Evolutionary conservation across 2,329 filamentous ascomycete genomes (phyloP).

Genomic region (Mycogone perniciosa): DNA sequence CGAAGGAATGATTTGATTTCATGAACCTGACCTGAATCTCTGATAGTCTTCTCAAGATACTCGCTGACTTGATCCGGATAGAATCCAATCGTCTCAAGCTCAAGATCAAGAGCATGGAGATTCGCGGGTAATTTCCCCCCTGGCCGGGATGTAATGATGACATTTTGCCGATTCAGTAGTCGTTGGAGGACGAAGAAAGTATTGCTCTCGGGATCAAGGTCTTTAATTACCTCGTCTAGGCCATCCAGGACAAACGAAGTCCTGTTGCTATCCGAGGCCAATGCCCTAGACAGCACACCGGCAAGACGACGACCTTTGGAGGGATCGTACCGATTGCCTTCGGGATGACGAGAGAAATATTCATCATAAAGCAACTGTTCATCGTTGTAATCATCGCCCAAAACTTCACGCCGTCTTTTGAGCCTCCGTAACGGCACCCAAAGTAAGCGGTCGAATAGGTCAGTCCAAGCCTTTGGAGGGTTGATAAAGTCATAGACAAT

Average conservation of each 20-base stretch:
- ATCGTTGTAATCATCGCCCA: slow-evolving; percentile 16
- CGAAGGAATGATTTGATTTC: slow-evolving; percentile 29
- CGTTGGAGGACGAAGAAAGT: slow-evolving; percentile 20
- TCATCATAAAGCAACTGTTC: slow-evolving; percentile 21
- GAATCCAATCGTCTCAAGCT: slow-evolving; percentile 37
- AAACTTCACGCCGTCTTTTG: slow-evolving; percentile 14
- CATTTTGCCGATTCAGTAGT: slow-evolving; percentile 28
- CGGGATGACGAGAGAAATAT: slow-evolving; percentile 20
- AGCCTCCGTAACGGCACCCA: slow-evolving; percentile 36
- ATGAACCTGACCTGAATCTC: slow-evolving; percentile 1
- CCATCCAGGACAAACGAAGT: slow-evolving; percentile 38
- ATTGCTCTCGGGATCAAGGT: slow-evolving; percentile 8
- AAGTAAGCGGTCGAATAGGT: slow-evolving; percentile 30
- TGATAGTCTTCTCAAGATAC: slow-evolving; percentile 17
- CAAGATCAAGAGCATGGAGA: slow-evolving; percentile 21
- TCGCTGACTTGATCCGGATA: slow-evolving; percentile 27
- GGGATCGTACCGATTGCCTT: neutral
- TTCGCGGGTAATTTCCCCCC: slow-evolving; percentile 12
- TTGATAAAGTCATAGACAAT: slow-evolving; percentile 28
- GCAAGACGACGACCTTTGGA: slow-evolving; percentile 9
- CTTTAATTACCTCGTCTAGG: slow-evolving; percentile 33
- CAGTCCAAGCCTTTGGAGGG: slow-evolving; percentile 10
- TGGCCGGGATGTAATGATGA: slow-evolving; percentile 37
- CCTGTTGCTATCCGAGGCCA: slow-evolving; percentile 6
- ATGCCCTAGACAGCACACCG: slow-evolving; percentile 13